Conservation (phyloP, 2,329 filamentous ascomycete genomes). For the Metarhizium anisopliae region DNA sequence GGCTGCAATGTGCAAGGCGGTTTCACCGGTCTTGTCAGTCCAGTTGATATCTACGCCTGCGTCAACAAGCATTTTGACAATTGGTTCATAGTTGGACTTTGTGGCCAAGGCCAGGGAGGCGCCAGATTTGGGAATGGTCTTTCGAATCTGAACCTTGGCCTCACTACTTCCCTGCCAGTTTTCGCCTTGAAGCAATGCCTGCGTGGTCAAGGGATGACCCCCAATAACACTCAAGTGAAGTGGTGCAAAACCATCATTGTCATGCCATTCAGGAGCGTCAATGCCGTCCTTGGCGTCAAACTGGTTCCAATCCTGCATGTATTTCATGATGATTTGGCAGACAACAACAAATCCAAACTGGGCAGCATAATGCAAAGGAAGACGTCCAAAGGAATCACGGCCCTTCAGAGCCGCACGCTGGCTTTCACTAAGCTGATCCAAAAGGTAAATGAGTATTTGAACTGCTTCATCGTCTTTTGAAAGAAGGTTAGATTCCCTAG, state of each 20-base stretch:
- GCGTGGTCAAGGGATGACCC: slow-evolving; percentile 79
- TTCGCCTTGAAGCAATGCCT: slow-evolving; percentile 70
- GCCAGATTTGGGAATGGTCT: slow-evolving; percentile 70
- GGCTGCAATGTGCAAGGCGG: slow-evolving; percentile 83
- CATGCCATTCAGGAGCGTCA: slow-evolving; percentile 82
- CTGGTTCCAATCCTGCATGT: slow-evolving; percentile 82
- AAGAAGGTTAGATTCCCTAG: slow-evolving; percentile 59
- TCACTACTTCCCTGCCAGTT: slow-evolving; percentile 60
- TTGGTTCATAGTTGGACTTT: slow-evolving; percentile 75
- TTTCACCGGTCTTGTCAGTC: slow-evolving; percentile 83
- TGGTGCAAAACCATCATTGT: slow-evolving; percentile 82
- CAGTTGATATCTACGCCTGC: slow-evolving; percentile 91
- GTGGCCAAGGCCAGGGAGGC: slow-evolving; percentile 82
- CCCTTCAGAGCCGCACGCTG: slow-evolving; percentile 61
- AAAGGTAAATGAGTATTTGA: slow-evolving; percentile 50
- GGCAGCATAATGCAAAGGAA: slow-evolving; percentile 86
- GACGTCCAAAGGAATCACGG: slow-evolving; percentile 70
- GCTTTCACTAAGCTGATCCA: slow-evolving; percentile 58
- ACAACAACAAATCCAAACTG: slow-evolving; percentile 93
- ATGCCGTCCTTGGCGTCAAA: slow-evolving; percentile 81
- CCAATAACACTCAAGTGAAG: slow-evolving; percentile 88
- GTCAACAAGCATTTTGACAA: slow-evolving; percentile 80
- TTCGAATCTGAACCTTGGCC: slow-evolving; percentile 55
- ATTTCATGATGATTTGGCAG: slow-evolving; percentile 76
- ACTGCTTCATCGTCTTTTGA: slow-evolving; percentile 67